phyloP scores from a whole-genome alignment of 257 asterid species.

The Vinca minor region DNA sequence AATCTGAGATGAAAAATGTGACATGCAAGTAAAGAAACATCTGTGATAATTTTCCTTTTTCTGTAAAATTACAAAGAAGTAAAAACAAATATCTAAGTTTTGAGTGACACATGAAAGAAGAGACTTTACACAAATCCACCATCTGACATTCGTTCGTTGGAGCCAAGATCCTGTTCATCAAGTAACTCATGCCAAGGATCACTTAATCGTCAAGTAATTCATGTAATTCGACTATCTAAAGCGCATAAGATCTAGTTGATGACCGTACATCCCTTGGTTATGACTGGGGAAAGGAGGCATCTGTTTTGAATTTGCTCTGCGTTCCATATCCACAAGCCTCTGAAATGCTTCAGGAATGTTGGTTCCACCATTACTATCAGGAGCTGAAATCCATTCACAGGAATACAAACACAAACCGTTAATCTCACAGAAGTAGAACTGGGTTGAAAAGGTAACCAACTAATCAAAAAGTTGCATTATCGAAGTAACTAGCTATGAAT shows the following conservation, averaged over 20 bases:
- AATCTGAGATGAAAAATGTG: no score
- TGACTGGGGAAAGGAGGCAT: conserved; percentile 41
- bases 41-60: no score
- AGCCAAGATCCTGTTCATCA: no score
- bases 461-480: neutral
- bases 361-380: conserved; percentile 25
- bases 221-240: conserved; percentile 43
- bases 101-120: no score
- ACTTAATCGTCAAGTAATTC: no score
- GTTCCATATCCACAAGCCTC: conserved; percentile 74
- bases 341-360: conserved; percentile 64
- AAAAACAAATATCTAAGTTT: no score
- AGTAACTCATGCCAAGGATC: no score
- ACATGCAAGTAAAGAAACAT: no score
- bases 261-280: conserved; percentile 43
- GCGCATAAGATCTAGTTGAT: conserved; percentile 48
- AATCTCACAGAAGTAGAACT: neutral
- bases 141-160: no score
- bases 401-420: neutral
- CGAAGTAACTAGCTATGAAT: neutral
- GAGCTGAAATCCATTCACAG: conserved; percentile 20
- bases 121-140: no score
- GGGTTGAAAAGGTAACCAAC: neutral
- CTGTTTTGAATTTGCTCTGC: conserved; percentile 58
- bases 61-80: no score